Percentiles rank a stretch among this genome's conserved stretches.
These are phyloP conservation scores for Pythium dissimile DNA, from an alignment of 352 stramenopile species.

Conservation along the genomic window DNA sequence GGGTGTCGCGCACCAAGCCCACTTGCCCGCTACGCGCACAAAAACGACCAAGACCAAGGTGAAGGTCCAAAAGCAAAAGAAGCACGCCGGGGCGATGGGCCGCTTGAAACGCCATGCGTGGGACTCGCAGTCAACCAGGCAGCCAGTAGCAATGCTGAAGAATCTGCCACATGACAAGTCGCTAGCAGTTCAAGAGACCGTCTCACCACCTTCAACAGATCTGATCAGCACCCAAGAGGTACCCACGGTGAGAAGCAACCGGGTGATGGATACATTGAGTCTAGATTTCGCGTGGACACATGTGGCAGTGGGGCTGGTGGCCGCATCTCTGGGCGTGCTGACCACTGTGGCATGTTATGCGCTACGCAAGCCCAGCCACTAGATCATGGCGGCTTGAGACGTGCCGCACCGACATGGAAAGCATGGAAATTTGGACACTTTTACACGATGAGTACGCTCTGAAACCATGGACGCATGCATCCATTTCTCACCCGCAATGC, in stretches of 20 bases:
- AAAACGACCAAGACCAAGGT: too few relatives aligned
- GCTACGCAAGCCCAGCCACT: neutral
- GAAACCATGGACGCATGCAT: too few relatives aligned
- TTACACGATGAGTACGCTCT: too few relatives aligned
- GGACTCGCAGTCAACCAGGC: neutral
- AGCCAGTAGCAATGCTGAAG: too few relatives aligned
- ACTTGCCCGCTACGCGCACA: too few relatives aligned
- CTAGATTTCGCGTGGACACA: too few relatives aligned
- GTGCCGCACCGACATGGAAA: too few relatives aligned
- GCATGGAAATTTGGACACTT: too few relatives aligned
- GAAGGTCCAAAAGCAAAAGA: neutral
- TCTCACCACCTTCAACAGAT: neutral
- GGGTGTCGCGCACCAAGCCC: too few relatives aligned
- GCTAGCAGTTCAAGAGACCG: neutral
- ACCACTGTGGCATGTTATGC: constrained; percentile 12
- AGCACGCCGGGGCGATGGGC: neutral
- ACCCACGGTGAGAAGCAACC: too few relatives aligned
- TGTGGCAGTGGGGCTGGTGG: constrained; percentile 1
- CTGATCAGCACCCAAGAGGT: neutral
- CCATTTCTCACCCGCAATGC: neutral
- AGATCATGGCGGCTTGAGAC: neutral
- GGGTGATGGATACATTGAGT: too few relatives aligned
- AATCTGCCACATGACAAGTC: neutral
- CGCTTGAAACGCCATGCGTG: neutral
- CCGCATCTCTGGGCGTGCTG: constrained; percentile 13